Percentiles rank a stretch among this genome's conserved stretches.
These are phyloP conservation scores for Telopea speciosissima DNA, from an alignment of 177 flowering plant species.

Conservation along the genomic window DNA sequence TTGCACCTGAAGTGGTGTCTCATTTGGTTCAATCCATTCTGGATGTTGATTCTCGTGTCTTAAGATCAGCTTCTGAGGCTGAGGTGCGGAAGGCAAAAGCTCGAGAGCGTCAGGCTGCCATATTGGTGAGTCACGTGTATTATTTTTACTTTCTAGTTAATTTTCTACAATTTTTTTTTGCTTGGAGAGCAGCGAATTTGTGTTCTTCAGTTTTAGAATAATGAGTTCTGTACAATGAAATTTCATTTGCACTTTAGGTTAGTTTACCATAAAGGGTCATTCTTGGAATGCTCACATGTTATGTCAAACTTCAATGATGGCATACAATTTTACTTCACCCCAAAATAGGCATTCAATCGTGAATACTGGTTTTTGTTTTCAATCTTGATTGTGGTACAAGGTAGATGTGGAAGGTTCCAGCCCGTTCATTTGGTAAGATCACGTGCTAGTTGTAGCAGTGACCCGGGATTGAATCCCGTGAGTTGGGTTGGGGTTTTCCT, in stretches of 20 bases:
- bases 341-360: too few relatives aligned
- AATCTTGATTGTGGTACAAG: too few relatives aligned
- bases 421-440: too few relatives aligned
- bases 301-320: neutral
- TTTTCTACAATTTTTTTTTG: conserved; percentile 46
- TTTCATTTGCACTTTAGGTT: neutral
- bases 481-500: too few relatives aligned
- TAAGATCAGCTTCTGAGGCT: conserved; percentile 43
- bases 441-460: too few relatives aligned
- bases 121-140: conserved; percentile 54
- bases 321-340: neutral
- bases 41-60: conserved; percentile 16
- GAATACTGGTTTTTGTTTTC: too few relatives aligned
- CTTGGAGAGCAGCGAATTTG: neutral
- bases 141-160: conserved; percentile 34
- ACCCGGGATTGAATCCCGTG: too few relatives aligned
- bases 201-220: neutral
- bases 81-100: conserved; percentile 75
- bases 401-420: too few relatives aligned
- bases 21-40: conserved; percentile 26
- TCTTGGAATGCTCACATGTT: neutral
- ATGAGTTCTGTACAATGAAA: neutral
- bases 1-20: conserved; percentile 71
- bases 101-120: conserved; percentile 91
- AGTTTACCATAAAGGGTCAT: neutral